phyloP scores from a whole-genome alignment of 2,329 filamentous ascomycete species.

The Chrysosporium keratinophilum region DNA sequence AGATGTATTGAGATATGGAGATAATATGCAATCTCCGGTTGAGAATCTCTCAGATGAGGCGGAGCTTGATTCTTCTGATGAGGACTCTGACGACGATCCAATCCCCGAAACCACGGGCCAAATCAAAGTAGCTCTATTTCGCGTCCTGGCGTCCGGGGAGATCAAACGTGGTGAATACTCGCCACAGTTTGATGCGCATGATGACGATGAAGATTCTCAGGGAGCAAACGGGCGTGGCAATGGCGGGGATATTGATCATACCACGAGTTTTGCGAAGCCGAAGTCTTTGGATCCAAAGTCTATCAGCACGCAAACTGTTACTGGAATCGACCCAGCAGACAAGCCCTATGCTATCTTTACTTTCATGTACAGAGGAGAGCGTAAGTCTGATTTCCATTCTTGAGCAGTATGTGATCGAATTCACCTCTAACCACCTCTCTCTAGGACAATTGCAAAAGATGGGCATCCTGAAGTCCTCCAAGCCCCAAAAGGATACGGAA shows the following conservation, averaged over 20 bases:
- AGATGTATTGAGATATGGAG: conserved; percentile 67
- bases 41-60: conserved; percentile 64
- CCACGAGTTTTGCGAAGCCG: conserved; percentile 92
- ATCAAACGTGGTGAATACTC: conserved; percentile 98
- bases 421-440: conserved; percentile 15
- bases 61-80: conserved; percentile 53
- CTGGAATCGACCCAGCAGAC: conserved; percentile 88
- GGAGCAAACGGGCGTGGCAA: conserved; percentile 40
- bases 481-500: conserved; percentile 51
- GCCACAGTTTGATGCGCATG: conserved; percentile 91
- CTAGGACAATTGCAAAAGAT: conserved; percentile 92
- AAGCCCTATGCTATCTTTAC: conserved; percentile 96
- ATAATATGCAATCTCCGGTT: conserved; percentile 62
- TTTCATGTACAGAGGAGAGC: conserved; percentile 92
- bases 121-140: conserved; percentile 95
- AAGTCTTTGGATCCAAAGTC: conserved; percentile 93
- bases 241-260: conserved; percentile 84
- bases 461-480: conserved; percentile 66
- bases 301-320: conserved; percentile 98
- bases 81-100: conserved; percentile 64
- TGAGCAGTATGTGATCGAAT: neutral
- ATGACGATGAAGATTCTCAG: conserved; percentile 68
- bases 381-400: conserved; percentile 49
- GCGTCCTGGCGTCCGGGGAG: conserved; percentile 87
- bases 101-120: conserved; percentile 86